These are phyloP conservation scores for Posidonia australis DNA, from an alignment of 106 monocot genomes.

Conservation along the genomic window DNA sequence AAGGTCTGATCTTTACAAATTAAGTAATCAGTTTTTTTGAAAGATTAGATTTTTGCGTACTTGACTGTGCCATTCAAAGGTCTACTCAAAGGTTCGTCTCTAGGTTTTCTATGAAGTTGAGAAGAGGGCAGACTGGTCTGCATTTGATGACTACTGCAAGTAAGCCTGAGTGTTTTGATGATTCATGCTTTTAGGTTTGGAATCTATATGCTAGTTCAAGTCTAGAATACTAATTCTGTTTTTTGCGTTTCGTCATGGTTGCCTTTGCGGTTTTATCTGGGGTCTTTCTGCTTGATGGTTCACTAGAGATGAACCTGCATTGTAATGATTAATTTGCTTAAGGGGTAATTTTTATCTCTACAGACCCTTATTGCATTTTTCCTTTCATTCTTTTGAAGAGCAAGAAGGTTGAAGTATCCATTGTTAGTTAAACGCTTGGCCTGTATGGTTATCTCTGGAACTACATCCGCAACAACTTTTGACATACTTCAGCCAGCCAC, in stretches of 20 bases:
- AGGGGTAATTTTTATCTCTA: neutral
- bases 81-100: neutral
- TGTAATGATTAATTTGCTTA: neutral
- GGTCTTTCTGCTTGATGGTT: too few relatives aligned
- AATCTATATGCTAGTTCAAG: too few relatives aligned
- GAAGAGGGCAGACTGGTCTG: constrained; percentile 48
- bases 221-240: too few relatives aligned
- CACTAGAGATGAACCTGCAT: too few relatives aligned
- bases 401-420: constrained; percentile 63
- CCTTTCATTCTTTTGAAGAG: constrained; percentile 28
- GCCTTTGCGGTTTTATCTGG: too few relatives aligned
- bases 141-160: constrained; percentile 66
- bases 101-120: constrained; percentile 57
- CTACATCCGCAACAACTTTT: constrained; percentile 39
- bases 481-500: constrained; percentile 79
- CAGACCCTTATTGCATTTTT: neutral
- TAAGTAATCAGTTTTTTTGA: neutral
- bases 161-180: constrained; percentile 5
- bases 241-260: neutral
- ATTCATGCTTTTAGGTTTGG: neutral
- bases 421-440: constrained; percentile 77
- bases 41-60: neutral
- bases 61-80: neutral
- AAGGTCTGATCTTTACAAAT: constrained; percentile 20
- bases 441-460: constrained; percentile 82